Evolutionary conservation across 2,329 filamentous ascomycete genomes (phyloP), one percentile per base, ranked within the genome.

Genomic region (Cladosporium sp.): DNA sequence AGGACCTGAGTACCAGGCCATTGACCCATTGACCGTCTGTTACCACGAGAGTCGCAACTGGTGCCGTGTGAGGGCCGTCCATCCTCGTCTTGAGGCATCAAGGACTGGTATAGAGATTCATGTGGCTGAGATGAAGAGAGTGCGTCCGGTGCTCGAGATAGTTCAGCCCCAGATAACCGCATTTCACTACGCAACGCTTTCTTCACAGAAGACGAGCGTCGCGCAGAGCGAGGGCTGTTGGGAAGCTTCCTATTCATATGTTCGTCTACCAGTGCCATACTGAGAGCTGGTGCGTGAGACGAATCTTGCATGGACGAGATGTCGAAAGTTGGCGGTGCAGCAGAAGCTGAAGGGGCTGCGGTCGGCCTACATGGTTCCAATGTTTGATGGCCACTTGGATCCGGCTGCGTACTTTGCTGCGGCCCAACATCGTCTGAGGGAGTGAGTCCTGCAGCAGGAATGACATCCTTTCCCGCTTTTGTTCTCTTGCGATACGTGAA

Each of bases 1-100:
- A 69, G 55, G 6, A 61, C 59, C 52, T 71, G 70, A 7, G 69
- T 71, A 11, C 68, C 69, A 17, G 65, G 64, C 65, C 66, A 68
- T 28, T 59, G 57, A 20, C 49, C 47, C 19, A 55, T 38, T 36
- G 39, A 47, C 9, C 36, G 34, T 40, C 49, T 47, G 11, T 15
- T 45, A 5, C 43, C 28, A 28, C 28, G 43, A 17, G 43, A 47
- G 7, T 11, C 15, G 17, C 17, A n/a, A 5, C 19, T 15, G 3
- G 14, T 12, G 3, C 19, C 8, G 15, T 3, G 15, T 30, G 43
- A 47, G 11, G 5, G 9, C 3, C 5, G 3, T 47, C 8, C 25
- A 15, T 30, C 22, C 5, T 25, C 15, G 28, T 17, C 22, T 19
- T 28, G 43, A 47, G 15, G 28, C 6, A 14, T 14, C 34, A 17